Conservation (phyloP, 495 filamentous ascomycete genomes). For the Parathielavia hyrcaniae region DNA sequence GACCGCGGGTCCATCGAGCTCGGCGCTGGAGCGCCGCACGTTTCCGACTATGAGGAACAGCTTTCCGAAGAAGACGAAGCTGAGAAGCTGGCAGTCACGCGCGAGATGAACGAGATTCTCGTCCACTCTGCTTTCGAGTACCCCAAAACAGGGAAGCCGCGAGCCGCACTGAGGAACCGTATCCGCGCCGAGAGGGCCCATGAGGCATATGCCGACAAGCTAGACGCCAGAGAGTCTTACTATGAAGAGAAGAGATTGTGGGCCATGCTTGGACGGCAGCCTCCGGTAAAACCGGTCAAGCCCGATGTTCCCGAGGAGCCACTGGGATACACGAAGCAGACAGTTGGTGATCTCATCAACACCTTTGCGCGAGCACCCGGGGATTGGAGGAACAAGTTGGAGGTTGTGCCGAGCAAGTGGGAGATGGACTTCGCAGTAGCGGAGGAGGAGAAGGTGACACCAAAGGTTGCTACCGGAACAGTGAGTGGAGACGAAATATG, state of each 20-base stretch:
- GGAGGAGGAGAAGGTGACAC: slow-evolving; percentile 8
- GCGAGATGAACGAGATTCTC: slow-evolving; percentile 28
- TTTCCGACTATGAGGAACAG: slow-evolving; percentile 19
- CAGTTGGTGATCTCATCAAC: slow-evolving; percentile 18
- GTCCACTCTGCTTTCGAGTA: slow-evolving; percentile 26
- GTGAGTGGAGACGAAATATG: slow-evolving; percentile 2
- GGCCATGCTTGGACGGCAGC: slow-evolving; percentile 38
- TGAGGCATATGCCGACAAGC: slow-evolving; percentile 49
- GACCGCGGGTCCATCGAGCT: slow-evolving; percentile 12
- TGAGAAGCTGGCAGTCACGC: slow-evolving; percentile 19
- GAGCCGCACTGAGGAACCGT: slow-evolving; percentile 22
- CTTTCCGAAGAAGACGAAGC: slow-evolving; percentile 27
- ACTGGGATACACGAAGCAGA: slow-evolving; percentile 1
- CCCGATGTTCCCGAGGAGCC: slow-evolving; percentile 1
- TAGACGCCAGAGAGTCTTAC: slow-evolving; percentile 47
- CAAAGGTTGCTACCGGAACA: background rate
- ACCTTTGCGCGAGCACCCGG: slow-evolving; percentile 47
- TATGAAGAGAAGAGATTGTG: slow-evolving; percentile 55
- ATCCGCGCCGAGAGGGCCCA: slow-evolving; percentile 34
- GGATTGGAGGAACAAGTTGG: slow-evolving; percentile 16
- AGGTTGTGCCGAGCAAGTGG: slow-evolving; percentile 18
- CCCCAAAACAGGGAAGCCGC: slow-evolving; percentile 13
- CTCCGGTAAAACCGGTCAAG: slow-evolving; percentile 59
- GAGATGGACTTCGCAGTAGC: slow-evolving; percentile 19
- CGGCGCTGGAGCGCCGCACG: background rate